A percentile compares a stretch with the other conserved stretches of the same genome.
phyloP scores from a whole-genome alignment of 75 land plant genomes.

The Cupressus sempervirens region DNA sequence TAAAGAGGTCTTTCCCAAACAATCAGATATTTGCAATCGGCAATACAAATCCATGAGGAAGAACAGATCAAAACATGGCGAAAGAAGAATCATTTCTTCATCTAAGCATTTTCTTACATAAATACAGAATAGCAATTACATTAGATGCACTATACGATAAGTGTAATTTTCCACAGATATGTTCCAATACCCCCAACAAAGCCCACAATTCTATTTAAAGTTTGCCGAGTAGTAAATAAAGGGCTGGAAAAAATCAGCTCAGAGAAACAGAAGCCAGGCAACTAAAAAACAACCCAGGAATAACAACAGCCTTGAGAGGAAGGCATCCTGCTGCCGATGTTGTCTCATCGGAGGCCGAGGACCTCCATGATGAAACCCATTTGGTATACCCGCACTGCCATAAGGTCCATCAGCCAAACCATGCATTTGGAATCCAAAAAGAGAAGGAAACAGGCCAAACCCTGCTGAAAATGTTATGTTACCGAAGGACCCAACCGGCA shows the following conservation, averaged over 20 bases:
- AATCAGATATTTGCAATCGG: neutral
- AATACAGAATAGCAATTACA: neutral
- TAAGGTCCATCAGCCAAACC: slow-evolving; percentile 28
- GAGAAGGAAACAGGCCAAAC: slow-evolving; percentile 44
- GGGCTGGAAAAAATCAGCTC: neutral
- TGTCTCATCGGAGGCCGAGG: neutral
- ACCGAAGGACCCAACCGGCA: slow-evolving; percentile 31
- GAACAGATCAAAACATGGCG: neutral
- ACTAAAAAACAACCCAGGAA: slow-evolving; percentile 1
- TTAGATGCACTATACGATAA: neutral
- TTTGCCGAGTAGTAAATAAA: neutral
- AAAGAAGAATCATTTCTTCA: neutral
- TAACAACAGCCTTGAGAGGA: slow-evolving; percentile 9
- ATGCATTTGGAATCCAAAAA: slow-evolving; percentile 40
- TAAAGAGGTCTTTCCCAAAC: neutral
- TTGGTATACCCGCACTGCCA: slow-evolving; percentile 6
- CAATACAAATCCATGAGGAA: neutral
- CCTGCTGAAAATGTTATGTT: slow-evolving; percentile 41
- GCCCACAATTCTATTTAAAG: neutral
- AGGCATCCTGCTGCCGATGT: slow-evolving; percentile 10
- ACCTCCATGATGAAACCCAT: neutral
- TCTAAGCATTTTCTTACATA: neutral
- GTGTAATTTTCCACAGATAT: neutral
- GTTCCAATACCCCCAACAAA: neutral
- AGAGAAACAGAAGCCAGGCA: slow-evolving; percentile 10